Evolutionary conservation across 148 eudicot species (phyloP).

Genomic region (Linanthus parryae): DNA sequence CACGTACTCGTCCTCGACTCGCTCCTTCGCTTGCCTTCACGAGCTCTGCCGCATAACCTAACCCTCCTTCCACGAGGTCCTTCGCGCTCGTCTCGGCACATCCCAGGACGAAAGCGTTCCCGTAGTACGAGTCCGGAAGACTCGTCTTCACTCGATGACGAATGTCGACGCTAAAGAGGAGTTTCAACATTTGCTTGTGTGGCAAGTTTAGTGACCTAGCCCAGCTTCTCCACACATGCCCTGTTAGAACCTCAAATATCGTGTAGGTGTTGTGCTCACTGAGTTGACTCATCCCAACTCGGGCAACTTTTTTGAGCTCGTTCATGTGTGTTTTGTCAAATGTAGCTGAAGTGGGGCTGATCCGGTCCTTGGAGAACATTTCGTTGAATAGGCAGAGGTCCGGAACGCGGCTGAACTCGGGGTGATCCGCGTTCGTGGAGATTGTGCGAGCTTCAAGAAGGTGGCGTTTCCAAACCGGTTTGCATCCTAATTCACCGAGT

Average conservation of each 20-base stretch:
- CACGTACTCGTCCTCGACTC: slow-evolving; percentile 52
- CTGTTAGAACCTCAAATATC: slow-evolving; percentile 60
- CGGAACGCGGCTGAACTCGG: slow-evolving; percentile 51
- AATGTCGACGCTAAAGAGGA: slow-evolving; percentile 53
- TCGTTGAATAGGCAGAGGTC: slow-evolving; percentile 41
- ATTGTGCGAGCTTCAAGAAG: slow-evolving; percentile 22
- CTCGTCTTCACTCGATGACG: slow-evolving; percentile 55
- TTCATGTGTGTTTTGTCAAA: slow-evolving; percentile 26
- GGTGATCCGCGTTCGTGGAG: slow-evolving; percentile 31
- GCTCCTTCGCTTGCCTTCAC: slow-evolving; percentile 48
- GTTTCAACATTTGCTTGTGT: slow-evolving; percentile 37
- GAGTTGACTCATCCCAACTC: too few relatives aligned
- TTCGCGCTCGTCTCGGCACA: slow-evolving; percentile 50
- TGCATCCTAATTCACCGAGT: slow-evolving; percentile 17
- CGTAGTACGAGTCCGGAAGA: slow-evolving; percentile 54
- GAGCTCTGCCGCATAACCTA: slow-evolving; percentile 34
- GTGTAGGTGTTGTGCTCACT: slow-evolving; percentile 36
- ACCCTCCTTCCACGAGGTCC: slow-evolving; percentile 41
- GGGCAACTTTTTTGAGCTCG: slow-evolving; percentile 32
- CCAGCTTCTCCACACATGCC: slow-evolving; percentile 77
- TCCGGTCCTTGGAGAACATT: slow-evolving; percentile 27
- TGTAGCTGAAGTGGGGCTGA: slow-evolving; percentile 47
- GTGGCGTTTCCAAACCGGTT: slow-evolving; percentile 53
- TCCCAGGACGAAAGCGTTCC: slow-evolving; percentile 65
- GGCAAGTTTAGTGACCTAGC: slow-evolving; percentile 55